These are phyloP conservation scores for Smallanthus sonchifolius DNA, from an alignment of 129 eudicot genomes.

Conservation along the genomic window DNA sequence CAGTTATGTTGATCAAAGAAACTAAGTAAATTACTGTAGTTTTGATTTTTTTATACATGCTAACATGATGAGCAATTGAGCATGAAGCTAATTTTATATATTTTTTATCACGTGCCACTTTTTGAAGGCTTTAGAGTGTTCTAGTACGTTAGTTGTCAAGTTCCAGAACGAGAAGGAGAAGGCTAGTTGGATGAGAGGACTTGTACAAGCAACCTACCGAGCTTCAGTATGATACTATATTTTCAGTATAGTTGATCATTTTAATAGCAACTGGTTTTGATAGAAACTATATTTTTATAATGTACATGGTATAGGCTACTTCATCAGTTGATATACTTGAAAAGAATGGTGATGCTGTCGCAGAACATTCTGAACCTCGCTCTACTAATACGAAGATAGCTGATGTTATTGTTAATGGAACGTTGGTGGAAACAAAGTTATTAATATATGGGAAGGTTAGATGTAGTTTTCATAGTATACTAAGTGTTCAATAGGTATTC, in stretches of 20 bases:
- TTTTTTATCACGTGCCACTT: background rate
- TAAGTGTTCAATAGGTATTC: constrained; percentile 7
- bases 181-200: constrained; percentile 80
- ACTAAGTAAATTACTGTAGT: background rate
- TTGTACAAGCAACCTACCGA: constrained; percentile 82
- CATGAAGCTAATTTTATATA: constrained; percentile 12
- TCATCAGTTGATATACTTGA: constrained; percentile 72
- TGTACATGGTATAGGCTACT: constrained; percentile 54
- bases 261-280: background rate
- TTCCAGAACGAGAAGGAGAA: constrained; percentile 71
- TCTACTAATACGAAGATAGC: constrained; percentile 47
- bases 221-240: constrained; percentile 68
- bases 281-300: background rate
- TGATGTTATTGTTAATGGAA: constrained; percentile 76
- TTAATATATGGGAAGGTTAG: constrained; percentile 79
- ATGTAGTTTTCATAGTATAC: background rate
- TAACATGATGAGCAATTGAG: background rate
- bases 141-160: constrained; percentile 73
- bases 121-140: constrained; percentile 82
- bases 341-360: constrained; percentile 33
- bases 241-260: constrained; percentile 4
- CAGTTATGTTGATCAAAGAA: background rate
- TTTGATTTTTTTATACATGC: background rate
- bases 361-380: constrained; percentile 41
- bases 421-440: constrained; percentile 68